These are phyloP conservation scores for Trypanosoma mega DNA, from an alignment of 208 protist species.

Conservation along the genomic window DNA sequence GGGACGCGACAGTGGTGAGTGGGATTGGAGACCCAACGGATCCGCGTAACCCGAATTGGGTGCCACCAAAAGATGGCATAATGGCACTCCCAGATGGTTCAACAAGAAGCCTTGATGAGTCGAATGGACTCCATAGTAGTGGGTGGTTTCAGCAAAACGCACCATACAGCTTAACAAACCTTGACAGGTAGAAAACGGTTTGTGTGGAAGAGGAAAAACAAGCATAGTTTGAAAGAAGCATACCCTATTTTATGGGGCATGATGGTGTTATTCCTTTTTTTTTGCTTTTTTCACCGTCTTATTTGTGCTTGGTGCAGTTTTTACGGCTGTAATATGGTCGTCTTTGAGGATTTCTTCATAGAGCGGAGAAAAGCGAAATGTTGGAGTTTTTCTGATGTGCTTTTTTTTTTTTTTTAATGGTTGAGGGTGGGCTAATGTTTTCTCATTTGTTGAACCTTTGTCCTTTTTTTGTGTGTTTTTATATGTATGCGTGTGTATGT, in stretches of 20 bases:
- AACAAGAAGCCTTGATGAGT: neutral
- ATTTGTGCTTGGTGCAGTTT: too few species aligned
- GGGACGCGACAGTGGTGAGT: conserved; percentile 7
- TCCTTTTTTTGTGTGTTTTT: neutral
- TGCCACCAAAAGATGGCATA: conserved; percentile 11
- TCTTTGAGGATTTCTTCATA: too few species aligned
- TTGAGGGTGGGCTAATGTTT: neutral
- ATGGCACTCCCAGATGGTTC: conserved; percentile 28
- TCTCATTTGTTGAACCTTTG: too few species aligned
- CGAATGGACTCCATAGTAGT: neutral
- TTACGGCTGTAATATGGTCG: too few species aligned
- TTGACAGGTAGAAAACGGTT: neutral
- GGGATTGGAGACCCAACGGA: conserved; percentile 15
- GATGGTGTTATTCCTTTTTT: too few species aligned
- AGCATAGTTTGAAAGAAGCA: too few species aligned
- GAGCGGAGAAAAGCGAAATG: too few species aligned
- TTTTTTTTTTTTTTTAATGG: neutral
- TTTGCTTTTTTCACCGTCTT: too few species aligned
- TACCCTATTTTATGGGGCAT: too few species aligned
- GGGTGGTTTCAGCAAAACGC: neutral
- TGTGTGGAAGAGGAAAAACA: too few species aligned
- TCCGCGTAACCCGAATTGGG: conserved; percentile 24
- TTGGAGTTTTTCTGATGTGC: neutral
- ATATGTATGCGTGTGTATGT: neutral
- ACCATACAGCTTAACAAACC: neutral